A percentile compares a stretch with the other conserved stretches of the same genome.
These are phyloP conservation scores for Erysimum pusillum DNA, from an alignment of 441 rosid genomes.

Conservation along the genomic window DNA sequence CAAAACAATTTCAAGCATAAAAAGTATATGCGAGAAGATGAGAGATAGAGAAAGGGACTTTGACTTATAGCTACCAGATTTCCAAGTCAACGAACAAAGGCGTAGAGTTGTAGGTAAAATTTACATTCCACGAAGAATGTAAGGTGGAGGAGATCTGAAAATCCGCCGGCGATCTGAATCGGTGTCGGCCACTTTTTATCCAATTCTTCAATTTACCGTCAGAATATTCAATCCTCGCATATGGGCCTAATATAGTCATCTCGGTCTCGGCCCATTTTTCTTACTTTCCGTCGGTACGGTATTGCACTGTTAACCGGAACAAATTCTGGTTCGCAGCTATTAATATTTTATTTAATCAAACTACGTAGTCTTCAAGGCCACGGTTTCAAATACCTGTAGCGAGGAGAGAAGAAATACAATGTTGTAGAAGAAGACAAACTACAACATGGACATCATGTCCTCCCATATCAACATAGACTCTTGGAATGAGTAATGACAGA, in stretches of 20 bases:
- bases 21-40: neutral
- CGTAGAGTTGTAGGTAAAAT: conserved; percentile 36
- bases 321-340: neutral
- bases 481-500: conserved; percentile 68
- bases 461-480: conserved; percentile 80
- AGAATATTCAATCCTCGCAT: neutral
- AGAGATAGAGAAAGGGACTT: conserved; percentile 6
- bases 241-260: conserved; percentile 9
- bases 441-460: conserved; percentile 62
- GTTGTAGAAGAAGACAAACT: conserved; percentile 74
- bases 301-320: neutral
- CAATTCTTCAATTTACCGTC: neutral
- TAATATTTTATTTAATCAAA: too few relatives aligned
- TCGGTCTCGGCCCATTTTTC: neutral
- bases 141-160: conserved; percentile 35
- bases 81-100: conserved; percentile 9
- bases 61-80: conserved; percentile 32
- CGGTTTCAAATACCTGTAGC: too few relatives aligned
- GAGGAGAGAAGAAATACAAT: conserved; percentile 52
- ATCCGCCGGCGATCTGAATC: conserved; percentile 44
- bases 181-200: conserved; percentile 20
- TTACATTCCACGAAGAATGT: conserved; percentile 13
- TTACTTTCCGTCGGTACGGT: conserved; percentile 6
- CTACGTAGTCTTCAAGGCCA: too few relatives aligned
- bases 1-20: neutral